phyloP scores from a whole-genome alignment of 371 early-diverging fungal species.

The Circinella umbellata region DNA sequence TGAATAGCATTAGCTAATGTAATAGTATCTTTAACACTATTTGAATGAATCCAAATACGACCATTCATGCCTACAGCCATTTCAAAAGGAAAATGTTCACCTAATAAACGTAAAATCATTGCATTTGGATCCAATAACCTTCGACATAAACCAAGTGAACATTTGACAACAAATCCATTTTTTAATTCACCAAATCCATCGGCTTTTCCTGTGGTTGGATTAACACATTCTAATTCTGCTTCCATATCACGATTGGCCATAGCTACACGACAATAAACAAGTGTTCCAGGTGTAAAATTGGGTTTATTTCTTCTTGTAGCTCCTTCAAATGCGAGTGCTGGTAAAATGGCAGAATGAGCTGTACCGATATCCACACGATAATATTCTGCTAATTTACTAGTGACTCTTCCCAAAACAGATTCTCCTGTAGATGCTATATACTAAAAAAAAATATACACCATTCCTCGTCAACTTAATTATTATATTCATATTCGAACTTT shows the following conservation, averaged over 20 bases:
- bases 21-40: conserved; percentile 60
- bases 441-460: conserved; percentile 52
- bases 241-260: conserved; percentile 96
- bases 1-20: conserved; percentile 75
- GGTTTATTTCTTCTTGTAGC: conserved; percentile 93
- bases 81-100: conserved; percentile 83
- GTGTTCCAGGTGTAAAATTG: conserved; percentile 66
- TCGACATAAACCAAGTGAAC: conserved; percentile 78
- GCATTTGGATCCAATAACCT: conserved; percentile 77
- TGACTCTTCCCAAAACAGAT: conserved; percentile 86
- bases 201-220: conserved; percentile 72
- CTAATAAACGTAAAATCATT: conserved; percentile 69
- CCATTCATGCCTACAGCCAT: conserved; percentile 94
- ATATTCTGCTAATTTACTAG: conserved; percentile 70
- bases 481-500: too few species aligned
- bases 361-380: conserved; percentile 93
- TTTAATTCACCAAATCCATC: conserved; percentile 86
- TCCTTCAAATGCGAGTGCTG: conserved; percentile 90
- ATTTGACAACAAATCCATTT: conserved; percentile 71
- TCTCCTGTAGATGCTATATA: conserved; percentile 90
- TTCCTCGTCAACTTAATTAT: too few species aligned
- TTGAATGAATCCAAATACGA: conserved; percentile 88
- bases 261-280: conserved; percentile 86
- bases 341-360: conserved; percentile 84
- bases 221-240: conserved; percentile 91